phyloP scores from a whole-genome alignment of 192 early-diverging fungal species.

The Podila epicladia region DNA sequence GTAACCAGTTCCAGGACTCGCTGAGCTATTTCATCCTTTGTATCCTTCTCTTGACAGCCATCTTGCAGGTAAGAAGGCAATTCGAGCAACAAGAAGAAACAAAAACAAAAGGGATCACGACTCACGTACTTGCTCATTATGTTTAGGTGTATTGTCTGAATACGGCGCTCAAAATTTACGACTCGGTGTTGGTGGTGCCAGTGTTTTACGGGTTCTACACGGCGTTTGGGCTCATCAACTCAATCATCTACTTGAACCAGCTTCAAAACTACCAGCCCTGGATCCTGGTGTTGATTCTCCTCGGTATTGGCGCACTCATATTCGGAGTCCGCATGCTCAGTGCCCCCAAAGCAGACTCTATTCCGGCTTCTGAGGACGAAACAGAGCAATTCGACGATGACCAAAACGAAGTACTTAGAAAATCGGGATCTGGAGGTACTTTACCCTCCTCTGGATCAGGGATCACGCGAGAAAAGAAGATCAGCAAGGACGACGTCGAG shows the following conservation, averaged over 20 bases:
- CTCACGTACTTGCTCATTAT: neutral
- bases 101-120: neutral
- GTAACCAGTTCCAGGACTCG: conserved; percentile 65
- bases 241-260: conserved; percentile 67
- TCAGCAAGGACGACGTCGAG: neutral
- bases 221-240: conserved; percentile 65
- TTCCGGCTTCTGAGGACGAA: neutral
- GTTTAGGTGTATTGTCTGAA: conserved; percentile 67
- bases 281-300: conserved; percentile 58
- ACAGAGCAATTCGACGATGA: neutral
- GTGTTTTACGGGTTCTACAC: conserved; percentile 69
- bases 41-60: conserved; percentile 58
- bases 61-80: conserved; percentile 54
- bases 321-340: conserved; percentile 65
- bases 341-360: conserved; percentile 44
- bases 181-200: conserved; percentile 67
- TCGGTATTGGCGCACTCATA: conserved; percentile 62
- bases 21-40: conserved; percentile 63
- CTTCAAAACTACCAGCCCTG: conserved; percentile 57
- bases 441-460: neutral
- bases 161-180: conserved; percentile 63
- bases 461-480: neutral
- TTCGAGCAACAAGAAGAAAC: neutral
- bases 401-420: neutral
- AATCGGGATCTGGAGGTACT: neutral